A percentile compares a stretch with the other conserved stretches of the same genome.
Conservation (phyloP, 768 basidiomycete genomes). For the Lentinula aciculospora region DNA sequence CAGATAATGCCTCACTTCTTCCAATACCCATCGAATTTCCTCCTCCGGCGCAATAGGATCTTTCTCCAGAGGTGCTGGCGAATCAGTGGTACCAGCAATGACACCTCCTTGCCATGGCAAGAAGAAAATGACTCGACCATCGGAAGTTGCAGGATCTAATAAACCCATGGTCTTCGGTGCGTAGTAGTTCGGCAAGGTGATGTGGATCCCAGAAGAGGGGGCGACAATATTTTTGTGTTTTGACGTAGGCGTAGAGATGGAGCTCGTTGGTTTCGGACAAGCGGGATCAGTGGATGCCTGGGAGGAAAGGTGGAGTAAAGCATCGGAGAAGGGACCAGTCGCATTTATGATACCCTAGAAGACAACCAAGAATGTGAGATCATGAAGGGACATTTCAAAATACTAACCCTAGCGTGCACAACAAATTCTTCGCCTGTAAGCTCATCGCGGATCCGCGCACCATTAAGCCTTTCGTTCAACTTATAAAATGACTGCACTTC, state of each 20-base stretch:
- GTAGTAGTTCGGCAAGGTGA: slow-evolving; percentile 96
- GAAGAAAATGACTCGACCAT: slow-evolving; percentile 98
- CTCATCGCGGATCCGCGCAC: slow-evolving; percentile 73
- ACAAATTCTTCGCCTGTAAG: slow-evolving; percentile 80
- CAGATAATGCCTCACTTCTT: slow-evolving; percentile 87
- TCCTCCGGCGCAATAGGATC: slow-evolving; percentile 86
- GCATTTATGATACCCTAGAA: slow-evolving; percentile 88
- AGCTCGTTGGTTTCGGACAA: background rate
- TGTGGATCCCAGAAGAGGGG: slow-evolving; percentile 89
- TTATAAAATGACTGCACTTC: slow-evolving; percentile 81
- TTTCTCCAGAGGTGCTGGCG: slow-evolving; percentile 39
- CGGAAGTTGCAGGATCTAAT: slow-evolving; percentile 90
- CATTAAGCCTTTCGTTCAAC: slow-evolving; percentile 52
- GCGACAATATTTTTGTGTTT: slow-evolving; percentile 82
- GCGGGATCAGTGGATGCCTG: background rate
- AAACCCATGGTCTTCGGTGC: slow-evolving; percentile 93
- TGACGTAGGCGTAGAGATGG: slow-evolving; percentile 30
- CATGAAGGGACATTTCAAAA: background rate
- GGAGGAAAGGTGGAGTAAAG: slow-evolving; percentile 70
- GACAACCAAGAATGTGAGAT: background rate
- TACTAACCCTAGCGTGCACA: slow-evolving; percentile 68
- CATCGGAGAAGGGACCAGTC: slow-evolving; percentile 91
- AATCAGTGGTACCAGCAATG: slow-evolving; percentile 95
- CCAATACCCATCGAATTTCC: slow-evolving; percentile 94
- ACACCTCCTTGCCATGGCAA: slow-evolving; percentile 98